Percentiles rank a stretch among this genome's conserved stretches.
Conservation (phyloP, 306 rosid genomes). For the Amphicarpaea edgeworthii region DNA sequence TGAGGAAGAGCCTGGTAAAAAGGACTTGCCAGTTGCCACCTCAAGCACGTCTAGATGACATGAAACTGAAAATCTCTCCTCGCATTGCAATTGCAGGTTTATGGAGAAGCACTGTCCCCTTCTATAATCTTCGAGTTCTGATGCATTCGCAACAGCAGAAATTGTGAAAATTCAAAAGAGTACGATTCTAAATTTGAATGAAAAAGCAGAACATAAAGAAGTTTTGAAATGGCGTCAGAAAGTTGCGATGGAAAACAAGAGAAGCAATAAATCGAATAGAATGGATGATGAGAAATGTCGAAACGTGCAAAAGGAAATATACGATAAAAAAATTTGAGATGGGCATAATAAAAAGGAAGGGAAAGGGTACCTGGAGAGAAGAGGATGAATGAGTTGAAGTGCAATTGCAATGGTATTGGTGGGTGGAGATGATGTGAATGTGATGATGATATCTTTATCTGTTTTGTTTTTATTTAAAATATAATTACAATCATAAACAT, state of each 20-base stretch:
- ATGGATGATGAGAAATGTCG: neutral
- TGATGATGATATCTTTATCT: no score
- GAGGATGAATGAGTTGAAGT: neutral
- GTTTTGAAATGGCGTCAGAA: no score
- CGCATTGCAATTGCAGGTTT: constrained; percentile 62
- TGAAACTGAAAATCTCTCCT: no score
- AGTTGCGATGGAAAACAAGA: neutral
- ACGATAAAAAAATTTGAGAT: neutral
- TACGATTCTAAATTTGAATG: neutral
- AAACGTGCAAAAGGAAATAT: neutral
- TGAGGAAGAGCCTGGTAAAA: neutral
- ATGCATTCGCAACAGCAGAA: constrained; percentile 50
- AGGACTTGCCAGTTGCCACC: constrained; percentile 13
- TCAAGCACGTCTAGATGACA: constrained; percentile 49
- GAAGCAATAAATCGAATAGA: neutral
- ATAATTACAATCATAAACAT: no score
- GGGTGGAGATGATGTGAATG: no score
- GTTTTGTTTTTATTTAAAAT: no score
- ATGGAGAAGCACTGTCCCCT: constrained; percentile 57
- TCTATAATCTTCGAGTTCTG: constrained; percentile 62
- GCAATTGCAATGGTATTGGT: no score
- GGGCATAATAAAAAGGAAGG: neutral
- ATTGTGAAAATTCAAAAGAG: neutral
- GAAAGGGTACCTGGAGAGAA: constrained; percentile 23
- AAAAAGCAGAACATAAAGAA: no score